These are phyloP conservation scores for Cytospora schulzeri DNA, from an alignment of 2,329 filamentous ascomycete species.

Conservation along the genomic window DNA sequence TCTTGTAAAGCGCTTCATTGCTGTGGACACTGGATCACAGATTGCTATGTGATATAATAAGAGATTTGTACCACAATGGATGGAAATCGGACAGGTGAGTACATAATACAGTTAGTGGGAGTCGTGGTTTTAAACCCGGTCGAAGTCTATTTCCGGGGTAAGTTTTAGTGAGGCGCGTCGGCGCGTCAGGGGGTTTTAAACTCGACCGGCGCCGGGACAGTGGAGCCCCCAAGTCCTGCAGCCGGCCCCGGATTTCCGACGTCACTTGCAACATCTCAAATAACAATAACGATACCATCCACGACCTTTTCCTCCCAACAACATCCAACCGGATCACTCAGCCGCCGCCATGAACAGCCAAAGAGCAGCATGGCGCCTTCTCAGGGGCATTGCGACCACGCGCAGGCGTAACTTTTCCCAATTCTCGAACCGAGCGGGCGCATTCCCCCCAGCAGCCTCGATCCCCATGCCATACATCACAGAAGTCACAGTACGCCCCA, in stretches of 20 bases:
- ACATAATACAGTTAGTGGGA: no score
- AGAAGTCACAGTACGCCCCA: constrained; percentile 50
- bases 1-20: constrained; percentile 10
- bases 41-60: background rate
- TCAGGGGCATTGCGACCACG: constrained; percentile 39
- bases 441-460: constrained; percentile 37
- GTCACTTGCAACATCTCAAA: constrained; percentile 15
- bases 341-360: constrained; percentile 40
- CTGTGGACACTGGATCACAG: background rate
- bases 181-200: background rate
- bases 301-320: constrained; percentile 4
- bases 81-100: background rate
- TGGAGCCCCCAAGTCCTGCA: constrained; percentile 1
- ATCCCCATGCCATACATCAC: constrained; percentile 64
- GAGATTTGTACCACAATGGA: background rate
- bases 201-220: constrained; percentile 3
- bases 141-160: background rate
- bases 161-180: background rate
- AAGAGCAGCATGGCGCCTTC: constrained; percentile 38
- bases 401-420: constrained; percentile 47
- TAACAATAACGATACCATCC: background rate
- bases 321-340: constrained; percentile 1
- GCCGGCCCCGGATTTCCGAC: constrained; percentile 20
- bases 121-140: background rate
- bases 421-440: constrained; percentile 39